phyloP scores from a whole-genome alignment of 768 basidiomycete species.

The Boletus subcaerulescens region DNA sequence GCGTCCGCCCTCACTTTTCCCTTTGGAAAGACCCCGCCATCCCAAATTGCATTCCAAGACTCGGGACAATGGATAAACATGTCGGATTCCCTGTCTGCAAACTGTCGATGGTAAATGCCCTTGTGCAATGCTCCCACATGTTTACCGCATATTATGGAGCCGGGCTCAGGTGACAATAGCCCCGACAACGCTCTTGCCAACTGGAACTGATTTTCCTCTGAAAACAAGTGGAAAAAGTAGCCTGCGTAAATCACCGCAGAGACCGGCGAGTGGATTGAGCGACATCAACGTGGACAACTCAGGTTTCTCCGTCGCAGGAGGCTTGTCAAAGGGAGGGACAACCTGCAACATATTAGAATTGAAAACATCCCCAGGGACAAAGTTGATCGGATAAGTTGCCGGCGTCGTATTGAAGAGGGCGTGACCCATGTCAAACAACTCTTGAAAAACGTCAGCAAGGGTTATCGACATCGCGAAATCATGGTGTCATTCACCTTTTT shows the following conservation, averaged over 20 bases:
- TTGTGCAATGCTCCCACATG: slow-evolving; percentile 18
- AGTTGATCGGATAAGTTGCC: slow-evolving; percentile 47
- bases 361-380: slow-evolving; percentile 56
- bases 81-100: not conserved
- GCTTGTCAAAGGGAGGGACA: slow-evolving; percentile 27
- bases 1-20: slow-evolving; percentile 10
- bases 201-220: slow-evolving; percentile 25
- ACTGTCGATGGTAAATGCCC: not conserved
- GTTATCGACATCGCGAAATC: not conserved
- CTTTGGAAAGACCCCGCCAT: slow-evolving; percentile 33
- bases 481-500: slow-evolving; percentile 25
- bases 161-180: slow-evolving; percentile 28
- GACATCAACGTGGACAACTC: slow-evolving; percentile 37
- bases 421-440: slow-evolving; percentile 58
- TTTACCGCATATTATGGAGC: slow-evolving; percentile 32
- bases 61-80: slow-evolving; percentile 34
- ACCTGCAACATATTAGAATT: slow-evolving; percentile 42
- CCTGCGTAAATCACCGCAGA: slow-evolving; percentile 48
- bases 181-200: slow-evolving; percentile 30
- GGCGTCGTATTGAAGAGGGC: slow-evolving; percentile 56
- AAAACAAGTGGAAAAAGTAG: slow-evolving; percentile 44
- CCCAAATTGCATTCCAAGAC: slow-evolving; percentile 39
- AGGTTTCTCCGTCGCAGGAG: slow-evolving; percentile 24
- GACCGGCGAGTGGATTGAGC: slow-evolving; percentile 47
- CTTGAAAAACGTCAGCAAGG: slow-evolving; percentile 27